Evolutionary conservation across 768 basidiomycete genomes (phyloP), one percentile per base, ranked within the genome.

Genomic region (Coprinellus micaceus): DNA sequence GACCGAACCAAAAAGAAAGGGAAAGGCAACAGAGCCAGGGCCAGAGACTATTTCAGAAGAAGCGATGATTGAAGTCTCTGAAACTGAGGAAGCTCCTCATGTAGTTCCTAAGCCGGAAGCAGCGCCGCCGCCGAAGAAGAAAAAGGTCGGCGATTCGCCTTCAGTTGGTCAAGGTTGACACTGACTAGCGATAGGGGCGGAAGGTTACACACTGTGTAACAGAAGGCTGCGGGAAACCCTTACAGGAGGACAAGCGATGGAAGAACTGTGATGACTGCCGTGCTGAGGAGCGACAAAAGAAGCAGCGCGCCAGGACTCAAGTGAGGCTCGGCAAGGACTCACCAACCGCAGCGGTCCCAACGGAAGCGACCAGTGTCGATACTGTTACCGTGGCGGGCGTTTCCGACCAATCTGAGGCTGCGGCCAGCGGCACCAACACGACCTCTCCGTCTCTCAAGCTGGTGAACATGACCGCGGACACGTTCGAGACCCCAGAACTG

Each of bases 181-280:
- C 47, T 24, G 36, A 17, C 44, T 50, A 39, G 15, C 24, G 11
- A 11, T 12, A 25, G 17, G 60, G 54, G n/a, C 47, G 26, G 52
- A 60, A 46, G 64, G 62, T 46, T 59, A 60, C 44, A 13, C 59
- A 63, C 51, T 67, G 65, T 51, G 66, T 67, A 21, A 70, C 73
- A 49, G 70, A 70, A 40, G 64, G 59, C 33, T 82, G 81, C 56
- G 64, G 71, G 33, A 82, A 81, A 54, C 66, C 81, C 17, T 67
- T 82, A 13, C 59, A 69, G 13, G 74, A 74, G 11, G 67, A 65
- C 26, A 66, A 69, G 12, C 75, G 79, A 0, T 82, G 79, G 80
- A 74, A 77, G 58, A 76, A 71, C 60, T 82, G 81, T 58, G 78
- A 80, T 4, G 59, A 64, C 25, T 81, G 80, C 61, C 69, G 77